Evolutionary conservation across 805 yeast genomes (phyloP).

Genomic region (Wickerhamiella dianesei): DNA sequence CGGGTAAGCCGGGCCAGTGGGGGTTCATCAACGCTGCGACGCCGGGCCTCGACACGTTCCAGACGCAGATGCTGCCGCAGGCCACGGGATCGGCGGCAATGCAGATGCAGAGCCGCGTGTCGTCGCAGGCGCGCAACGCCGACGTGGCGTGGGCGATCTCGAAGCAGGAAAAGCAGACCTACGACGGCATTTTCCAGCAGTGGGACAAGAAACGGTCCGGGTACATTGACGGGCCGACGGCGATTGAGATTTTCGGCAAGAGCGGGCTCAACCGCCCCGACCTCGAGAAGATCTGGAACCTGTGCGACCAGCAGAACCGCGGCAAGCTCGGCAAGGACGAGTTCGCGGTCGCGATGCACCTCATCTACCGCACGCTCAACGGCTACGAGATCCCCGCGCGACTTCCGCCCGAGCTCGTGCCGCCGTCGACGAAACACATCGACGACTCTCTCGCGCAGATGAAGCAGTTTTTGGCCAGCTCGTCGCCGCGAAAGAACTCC

Average conservation of each 20-base stretch:
- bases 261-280: slow-evolving; percentile 79
- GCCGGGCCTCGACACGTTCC: slow-evolving; percentile 56
- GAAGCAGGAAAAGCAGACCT: slow-evolving; percentile 72
- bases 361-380: slow-evolving; percentile 78
- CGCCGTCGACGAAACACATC: slow-evolving; percentile 67
- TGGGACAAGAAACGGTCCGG: slow-evolving; percentile 69
- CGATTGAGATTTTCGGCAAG: slow-evolving; percentile 77
- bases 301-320: slow-evolving; percentile 68
- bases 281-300: slow-evolving; percentile 80
- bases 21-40: slow-evolving; percentile 62
- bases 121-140: slow-evolving; percentile 23
- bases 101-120: slow-evolving; percentile 11
- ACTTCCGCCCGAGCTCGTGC: slow-evolving; percentile 79
- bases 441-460: slow-evolving; percentile 58
- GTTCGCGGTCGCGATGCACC: slow-evolving; percentile 94
- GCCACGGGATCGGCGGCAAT: slow-evolving; percentile 16
- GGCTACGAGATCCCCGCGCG: slow-evolving; percentile 73
- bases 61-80: slow-evolving; percentile 51
- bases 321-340: slow-evolving; percentile 81
- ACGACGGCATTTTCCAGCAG: slow-evolving; percentile 74
- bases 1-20: slow-evolving; percentile 70
- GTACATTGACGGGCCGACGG: slow-evolving; percentile 61
- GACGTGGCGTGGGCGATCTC: slow-evolving; percentile 74
- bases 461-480: slow-evolving; percentile 42
- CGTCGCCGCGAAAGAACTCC: slow-evolving; percentile 23